Evolutionary conservation across 2,329 filamentous ascomycete genomes (phyloP), one percentile per base, ranked within the genome.

Genomic region (Colletotrichum phormii): DNA sequence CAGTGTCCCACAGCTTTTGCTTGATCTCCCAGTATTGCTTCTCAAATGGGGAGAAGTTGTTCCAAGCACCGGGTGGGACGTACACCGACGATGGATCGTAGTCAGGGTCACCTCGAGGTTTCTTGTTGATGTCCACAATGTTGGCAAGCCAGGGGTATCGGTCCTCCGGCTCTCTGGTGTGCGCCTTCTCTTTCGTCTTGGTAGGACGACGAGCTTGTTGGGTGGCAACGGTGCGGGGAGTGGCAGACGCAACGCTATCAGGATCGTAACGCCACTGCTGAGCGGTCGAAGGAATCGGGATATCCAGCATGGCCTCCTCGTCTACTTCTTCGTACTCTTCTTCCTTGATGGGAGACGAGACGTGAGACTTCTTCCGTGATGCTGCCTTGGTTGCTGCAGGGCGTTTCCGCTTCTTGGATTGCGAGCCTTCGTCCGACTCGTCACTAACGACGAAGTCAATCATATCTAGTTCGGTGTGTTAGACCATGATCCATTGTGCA

Each of bases 11-110:
- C 76, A 97, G 94, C 77, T 98, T 98, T 82, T 95, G 94, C 85
- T 99, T 99, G 82, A 99, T 98, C 79, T 97, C 95, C 97, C 97
- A 99, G 81, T 99, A 99, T 80, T 99, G 97, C 82, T 95, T 97
- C 83, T 99, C 97, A 76, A 99, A 99, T 0, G 96, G 90, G 0
- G 95, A 97, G 80, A 99, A 98, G 31, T 93, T 92, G 35, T 85
- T 84, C 91, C 92, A 97, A 0, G 95, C 94, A 42, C 87, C 80
- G 0, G 94, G 93, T 0, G 97, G 97, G 42, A 99, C 93, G 81
- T 92, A 98, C n/a, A 99, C 89, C 0, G 95, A 97, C 24, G 94
- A 89, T 9, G 95, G 94, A 78, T 99, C 95, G 77, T 96, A 98
- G 69, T 99, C 96, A 0, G 95, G 93, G 81, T 98, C 91, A 11